These are phyloP conservation scores for Cucumis cinereus DNA, from an alignment of 306 rosid species.

Conservation along the genomic window DNA sequence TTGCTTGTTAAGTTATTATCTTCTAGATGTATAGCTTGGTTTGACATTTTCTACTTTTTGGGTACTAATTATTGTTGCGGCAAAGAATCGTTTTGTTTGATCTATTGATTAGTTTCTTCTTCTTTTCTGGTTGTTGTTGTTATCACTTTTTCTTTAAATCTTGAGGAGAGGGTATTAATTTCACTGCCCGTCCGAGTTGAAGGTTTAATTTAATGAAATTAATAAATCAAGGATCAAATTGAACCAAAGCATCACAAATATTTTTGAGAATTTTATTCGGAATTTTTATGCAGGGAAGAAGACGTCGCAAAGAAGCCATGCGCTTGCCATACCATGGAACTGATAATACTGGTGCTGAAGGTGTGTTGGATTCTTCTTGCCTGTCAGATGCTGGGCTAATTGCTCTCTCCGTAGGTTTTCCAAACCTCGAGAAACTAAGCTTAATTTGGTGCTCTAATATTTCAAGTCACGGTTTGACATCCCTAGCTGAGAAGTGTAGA, in stretches of 20 bases:
- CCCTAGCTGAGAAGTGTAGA: slow-evolving; percentile 45
- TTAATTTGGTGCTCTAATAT: slow-evolving; percentile 84
- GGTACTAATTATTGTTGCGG: background rate
- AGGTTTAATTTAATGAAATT: background rate
- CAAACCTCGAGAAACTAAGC: slow-evolving; percentile 64
- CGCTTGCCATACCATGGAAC: slow-evolving; percentile 16
- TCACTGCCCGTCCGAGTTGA: background rate
- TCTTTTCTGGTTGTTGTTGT: too few relatives aligned
- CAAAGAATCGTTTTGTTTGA: background rate
- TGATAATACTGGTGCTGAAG: slow-evolving; percentile 26
- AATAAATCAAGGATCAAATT: background rate
- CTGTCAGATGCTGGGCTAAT: slow-evolving; percentile 64
- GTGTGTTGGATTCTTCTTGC: slow-evolving; percentile 31
- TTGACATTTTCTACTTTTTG: background rate
- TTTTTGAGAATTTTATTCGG: background rate
- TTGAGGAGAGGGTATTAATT: background rate
- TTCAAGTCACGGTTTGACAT: slow-evolving; percentile 46
- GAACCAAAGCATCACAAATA: background rate
- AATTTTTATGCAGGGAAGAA: slow-evolving; percentile 33
- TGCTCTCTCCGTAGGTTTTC: slow-evolving; percentile 64
- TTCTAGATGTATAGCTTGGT: background rate
- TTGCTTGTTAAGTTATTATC: background rate
- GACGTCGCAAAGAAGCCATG: slow-evolving; percentile 16
- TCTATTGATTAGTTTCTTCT: background rate
- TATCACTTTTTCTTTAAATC: background rate